Percentiles rank a stretch among this genome's conserved stretches.
phyloP scores from a whole-genome alignment of 345 rosid genomes.

The Raphanus raphanistrum region DNA sequence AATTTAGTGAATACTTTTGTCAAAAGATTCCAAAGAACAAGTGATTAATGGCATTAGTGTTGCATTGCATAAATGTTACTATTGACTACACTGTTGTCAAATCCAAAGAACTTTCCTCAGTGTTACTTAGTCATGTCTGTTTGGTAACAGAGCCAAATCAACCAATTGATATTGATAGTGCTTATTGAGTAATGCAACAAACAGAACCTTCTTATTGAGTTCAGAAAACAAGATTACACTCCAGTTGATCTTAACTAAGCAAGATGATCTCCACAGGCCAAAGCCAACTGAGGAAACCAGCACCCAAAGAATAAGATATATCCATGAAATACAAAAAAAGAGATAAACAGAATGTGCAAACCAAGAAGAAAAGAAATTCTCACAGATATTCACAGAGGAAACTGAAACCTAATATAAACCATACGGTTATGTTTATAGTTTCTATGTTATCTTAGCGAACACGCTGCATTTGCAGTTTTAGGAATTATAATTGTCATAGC shows the following conservation, averaged over 20 bases:
- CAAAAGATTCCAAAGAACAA: no score
- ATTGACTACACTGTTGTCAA: not conserved
- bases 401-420: slow-evolving; percentile 8
- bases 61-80: no score
- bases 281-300: not conserved
- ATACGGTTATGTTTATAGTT: not conserved
- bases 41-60: no score
- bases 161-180: not conserved
- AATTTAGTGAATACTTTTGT: not conserved
- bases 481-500: not conserved
- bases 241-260: not conserved
- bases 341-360: not conserved
- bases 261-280: not conserved
- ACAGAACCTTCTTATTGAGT: not conserved
- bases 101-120: no score
- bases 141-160: not conserved
- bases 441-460: no score
- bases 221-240: slow-evolving; percentile 4
- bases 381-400: not conserved
- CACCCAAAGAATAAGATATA: not conserved
- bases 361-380: not conserved
- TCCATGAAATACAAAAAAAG: not conserved
- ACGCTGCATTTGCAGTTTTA: not conserved
- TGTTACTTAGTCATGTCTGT: no score
- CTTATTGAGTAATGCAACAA: not conserved